Base-by-base conservation (phyloP, 306 rosid species). In the Trifolium fragiferum region DNA sequence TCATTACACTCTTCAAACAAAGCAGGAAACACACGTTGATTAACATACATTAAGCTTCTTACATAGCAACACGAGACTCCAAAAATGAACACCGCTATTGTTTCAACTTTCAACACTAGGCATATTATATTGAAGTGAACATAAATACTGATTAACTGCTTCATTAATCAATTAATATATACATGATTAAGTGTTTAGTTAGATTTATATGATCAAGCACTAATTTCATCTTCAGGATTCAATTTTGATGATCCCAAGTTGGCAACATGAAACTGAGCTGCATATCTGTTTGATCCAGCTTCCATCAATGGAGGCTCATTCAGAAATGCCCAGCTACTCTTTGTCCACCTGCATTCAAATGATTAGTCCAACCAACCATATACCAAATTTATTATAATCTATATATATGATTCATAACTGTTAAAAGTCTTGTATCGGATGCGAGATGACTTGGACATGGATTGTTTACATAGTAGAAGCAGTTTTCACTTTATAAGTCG, bases 281-380 rank as follows among this genome's bases (percentile, higher is more conserved):
- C 71, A 68, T 88, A 88, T 37, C 74, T 85, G 66, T 82, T 76
- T 41, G 93, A 16, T 8, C 89, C 80, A 50, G 77, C 66, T 83
- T 93, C 97, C 0, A 0, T 44, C 46, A 55, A 30, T 7, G 97
- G 97, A 12, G 94, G 90, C 33, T 93, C 97, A 44, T 93, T 93
- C 76, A 93, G 88, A 88, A 93, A 93, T 18, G 98, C 98, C 94
- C 87, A 93, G 74, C 60, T 91, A 77, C 98, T 89, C 78, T 79
- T 84, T 0, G 90, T 91, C 98, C 98, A 93, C 98, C 98, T 93
- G 76, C 74, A 71, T 19, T 8, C 79, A 64, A 67, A 21, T 67
- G 23, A 23, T 6, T 5, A 32, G 4, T 13, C 23, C 11, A 51
- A 10, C 35, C 72, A 8, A 38, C 44, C 12, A 79, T 46, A 19